Evolutionary conservation across 306 rosid genomes (phyloP), one percentile per base, ranked within the genome.

Genomic region (Abrus precatorius): DNA sequence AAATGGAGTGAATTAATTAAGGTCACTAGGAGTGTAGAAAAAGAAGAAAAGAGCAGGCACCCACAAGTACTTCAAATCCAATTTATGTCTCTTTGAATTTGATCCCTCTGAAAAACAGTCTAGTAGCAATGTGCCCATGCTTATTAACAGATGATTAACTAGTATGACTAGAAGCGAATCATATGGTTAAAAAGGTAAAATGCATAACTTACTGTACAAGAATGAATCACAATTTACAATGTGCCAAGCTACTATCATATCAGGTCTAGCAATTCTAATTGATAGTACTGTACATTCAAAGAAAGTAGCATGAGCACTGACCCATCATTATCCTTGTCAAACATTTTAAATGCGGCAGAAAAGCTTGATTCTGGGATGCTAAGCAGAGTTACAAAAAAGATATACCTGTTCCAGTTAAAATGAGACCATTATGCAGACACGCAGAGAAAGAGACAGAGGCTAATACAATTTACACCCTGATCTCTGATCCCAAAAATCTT

Each of bases 281-380:
- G 55, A 64, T 72, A 43, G n/a, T 59, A 62, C 55, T 20, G 67
- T 61, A 36, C 41, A 45, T 41, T 62, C 50, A 74, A 55, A 79
- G 66, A 65, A 86, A 77, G 79, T 30, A n/a, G 69, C 75, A 66
- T 10, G 12, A 79, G 48, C 60, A 91, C 86, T 45, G 27, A 92
- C 98, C 97, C 97, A 6, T 85, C 86, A 64, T 91, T 79, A 59
- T 91, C 71, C 29, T 44, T 48, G 83, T 92, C 97, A 84, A 91
- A 92, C 98, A 87, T 88, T 85, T 91, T 94, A 76, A 92, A 94
- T 32, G 85, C 88, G 32, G 84, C 91, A 29, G 66, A 74, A 74
- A 89, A 92, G 87, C 89, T 91, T 52, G 94, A 86, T 82, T 94
- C 98, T 76, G 91, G 93, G 61, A 94, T 89, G 90, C 98, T 84